phyloP scores from a whole-genome alignment of 2,329 filamentous ascomycete genomes.

The Tolypocladium amazonense region DNA sequence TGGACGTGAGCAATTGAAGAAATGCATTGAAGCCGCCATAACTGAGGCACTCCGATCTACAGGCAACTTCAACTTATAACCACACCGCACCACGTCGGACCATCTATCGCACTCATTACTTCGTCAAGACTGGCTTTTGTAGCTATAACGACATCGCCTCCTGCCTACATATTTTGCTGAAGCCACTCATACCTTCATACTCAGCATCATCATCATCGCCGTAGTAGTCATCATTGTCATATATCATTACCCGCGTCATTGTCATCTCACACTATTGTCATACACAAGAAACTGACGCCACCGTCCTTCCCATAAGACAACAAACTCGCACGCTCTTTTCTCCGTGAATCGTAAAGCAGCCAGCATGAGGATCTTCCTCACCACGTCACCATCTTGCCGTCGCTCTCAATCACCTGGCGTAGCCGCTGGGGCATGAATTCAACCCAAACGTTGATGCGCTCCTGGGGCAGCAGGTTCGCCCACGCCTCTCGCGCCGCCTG shows the following conservation, averaged over 20 bases:
- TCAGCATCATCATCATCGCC: neutral
- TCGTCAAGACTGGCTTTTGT: no score
- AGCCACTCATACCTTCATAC: no score
- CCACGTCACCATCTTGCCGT: slow-evolving; percentile 22
- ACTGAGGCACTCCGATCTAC: no score
- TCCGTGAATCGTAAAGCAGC: neutral
- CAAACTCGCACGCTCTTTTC: neutral
- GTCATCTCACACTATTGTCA: neutral
- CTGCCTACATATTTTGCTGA: neutral
- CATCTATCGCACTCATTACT: no score
- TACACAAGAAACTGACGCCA: neutral
- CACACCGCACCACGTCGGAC: no score
- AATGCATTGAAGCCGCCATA: no score
- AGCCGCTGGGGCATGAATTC: slow-evolving; percentile 25
- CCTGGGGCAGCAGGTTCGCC: slow-evolving; percentile 16
- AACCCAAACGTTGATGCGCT: slow-evolving; percentile 24
- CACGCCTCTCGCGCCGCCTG: slow-evolving; percentile 19
- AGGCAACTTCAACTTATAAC: no score
- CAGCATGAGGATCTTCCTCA: slow-evolving; percentile 6
- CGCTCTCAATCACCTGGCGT: slow-evolving; percentile 18
- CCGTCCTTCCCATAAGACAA: neutral
- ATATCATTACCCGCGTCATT: neutral
- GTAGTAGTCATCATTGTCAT: neutral
- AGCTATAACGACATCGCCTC: no score
- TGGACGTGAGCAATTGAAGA: no score